Evolutionary conservation across 768 basidiomycete species (phyloP).

Genomic region (Pisolithus marmoratus): DNA sequence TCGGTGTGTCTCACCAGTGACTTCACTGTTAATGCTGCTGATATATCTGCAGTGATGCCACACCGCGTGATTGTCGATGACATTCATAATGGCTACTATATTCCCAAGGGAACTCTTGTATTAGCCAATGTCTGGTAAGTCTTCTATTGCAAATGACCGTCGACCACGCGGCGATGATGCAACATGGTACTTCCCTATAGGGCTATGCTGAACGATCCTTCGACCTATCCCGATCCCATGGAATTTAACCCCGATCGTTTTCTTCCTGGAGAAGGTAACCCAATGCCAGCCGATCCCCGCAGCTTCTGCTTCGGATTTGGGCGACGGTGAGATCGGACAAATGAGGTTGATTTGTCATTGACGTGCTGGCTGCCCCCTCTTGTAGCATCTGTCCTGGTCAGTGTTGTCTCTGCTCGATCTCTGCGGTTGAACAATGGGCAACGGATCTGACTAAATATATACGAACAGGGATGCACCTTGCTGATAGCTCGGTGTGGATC

Average conservation of each 20-base stretch:
- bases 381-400: slow-evolving; percentile 1
- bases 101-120: slow-evolving; percentile 5
- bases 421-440: no score
- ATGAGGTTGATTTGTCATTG: slow-evolving; percentile 24
- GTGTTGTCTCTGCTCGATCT: background rate
- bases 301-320: slow-evolving; percentile 43
- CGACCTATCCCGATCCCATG: slow-evolving; percentile 32
- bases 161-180: slow-evolving; percentile 12
- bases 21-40: slow-evolving; percentile 41
- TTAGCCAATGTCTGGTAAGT: slow-evolving; percentile 8
- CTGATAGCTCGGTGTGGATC: slow-evolving; percentile 38
- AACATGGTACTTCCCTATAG: slow-evolving; percentile 19
- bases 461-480: slow-evolving; percentile 41
- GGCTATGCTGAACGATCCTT: slow-evolving; percentile 32
- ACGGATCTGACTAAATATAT: background rate
- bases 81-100: slow-evolving; percentile 6
- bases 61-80: slow-evolving; percentile 5
- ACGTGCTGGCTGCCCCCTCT: slow-evolving; percentile 35
- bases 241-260: slow-evolving; percentile 33
- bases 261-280: slow-evolving; percentile 8
- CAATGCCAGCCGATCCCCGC: slow-evolving; percentile 36
- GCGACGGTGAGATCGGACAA: slow-evolving; percentile 31
- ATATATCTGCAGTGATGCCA: slow-evolving; percentile 21
- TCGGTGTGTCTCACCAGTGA: slow-evolving; percentile 5
- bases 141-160: slow-evolving; percentile 1